Conservation (phyloP, 2,329 filamentous ascomycete species). For the Aspergillus viridinutans region DNA sequence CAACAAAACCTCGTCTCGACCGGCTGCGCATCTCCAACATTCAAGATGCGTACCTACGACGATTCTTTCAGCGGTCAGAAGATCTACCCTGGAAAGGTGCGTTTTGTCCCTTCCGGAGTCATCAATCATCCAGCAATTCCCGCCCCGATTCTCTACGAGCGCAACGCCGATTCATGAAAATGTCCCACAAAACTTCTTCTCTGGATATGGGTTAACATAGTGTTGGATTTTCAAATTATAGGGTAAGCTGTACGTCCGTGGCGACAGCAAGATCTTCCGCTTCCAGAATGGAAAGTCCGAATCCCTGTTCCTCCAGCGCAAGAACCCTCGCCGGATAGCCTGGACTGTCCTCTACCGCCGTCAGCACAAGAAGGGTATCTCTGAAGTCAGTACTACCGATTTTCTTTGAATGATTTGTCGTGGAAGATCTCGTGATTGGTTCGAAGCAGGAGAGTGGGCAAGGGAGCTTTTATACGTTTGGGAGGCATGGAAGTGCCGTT, state of each 20-base stretch:
- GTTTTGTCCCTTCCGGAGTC: slow-evolving; percentile 27
- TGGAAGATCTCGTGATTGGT: slow-evolving; percentile 9
- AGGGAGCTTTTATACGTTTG: not conserved
- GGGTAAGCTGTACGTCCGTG: slow-evolving; percentile 99
- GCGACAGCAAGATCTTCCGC: slow-evolving; percentile 99
- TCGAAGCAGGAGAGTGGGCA: not conserved
- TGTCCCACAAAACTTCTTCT: not conserved
- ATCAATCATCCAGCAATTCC: slow-evolving; percentile 4
- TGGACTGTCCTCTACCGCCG: slow-evolving; percentile 98
- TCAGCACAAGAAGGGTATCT: slow-evolving; percentile 99
- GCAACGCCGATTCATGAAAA: not conserved
- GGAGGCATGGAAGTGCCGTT: not conserved
- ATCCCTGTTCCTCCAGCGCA: slow-evolving; percentile 99
- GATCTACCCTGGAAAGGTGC: slow-evolving; percentile 77
- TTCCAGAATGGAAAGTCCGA: slow-evolving; percentile 99
- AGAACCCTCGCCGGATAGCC: slow-evolving; percentile 99
- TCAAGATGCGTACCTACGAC: slow-evolving; percentile 73
- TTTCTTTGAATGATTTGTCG: slow-evolving; percentile 17
- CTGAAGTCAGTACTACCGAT: slow-evolving; percentile 72
- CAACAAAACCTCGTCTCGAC: slow-evolving; percentile 35
- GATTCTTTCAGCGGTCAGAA: slow-evolving; percentile 72
- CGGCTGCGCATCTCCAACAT: slow-evolving; percentile 46
- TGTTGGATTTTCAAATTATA: slow-evolving; percentile 44
- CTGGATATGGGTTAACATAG: slow-evolving; percentile 23
- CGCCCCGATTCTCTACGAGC: not conserved